Evolutionary conservation across 345 rosid genomes (phyloP).

Genomic region (Carallia brachiata): DNA sequence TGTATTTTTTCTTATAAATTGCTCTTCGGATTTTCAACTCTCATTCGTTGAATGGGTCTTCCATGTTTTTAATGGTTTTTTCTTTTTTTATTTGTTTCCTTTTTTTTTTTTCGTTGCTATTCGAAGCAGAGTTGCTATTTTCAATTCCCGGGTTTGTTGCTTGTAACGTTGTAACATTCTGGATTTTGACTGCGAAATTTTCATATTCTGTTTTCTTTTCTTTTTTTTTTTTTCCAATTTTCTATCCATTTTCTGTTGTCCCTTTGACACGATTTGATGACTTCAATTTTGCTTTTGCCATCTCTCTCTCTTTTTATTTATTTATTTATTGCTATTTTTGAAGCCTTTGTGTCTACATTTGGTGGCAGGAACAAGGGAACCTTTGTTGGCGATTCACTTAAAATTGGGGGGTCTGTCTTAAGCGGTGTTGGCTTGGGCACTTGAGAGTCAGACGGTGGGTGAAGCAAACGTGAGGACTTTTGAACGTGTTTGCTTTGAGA

Average conservation of each 20-base stretch:
- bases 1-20: neutral
- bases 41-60: conserved; percentile 1
- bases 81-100: neutral
- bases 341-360: conserved; percentile 1
- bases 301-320: neutral
- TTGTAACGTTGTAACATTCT: neutral
- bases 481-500: conserved; percentile 56
- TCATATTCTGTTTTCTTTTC: neutral
- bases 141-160: neutral
- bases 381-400: neutral
- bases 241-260: neutral
- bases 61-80: neutral
- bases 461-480: conserved; percentile 36
- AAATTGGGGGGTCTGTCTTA: neutral
- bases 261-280: neutral
- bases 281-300: neutral
- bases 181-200: conserved; percentile 5
- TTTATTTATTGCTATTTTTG: too few species aligned
- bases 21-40: neutral
- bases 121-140: too few species aligned
- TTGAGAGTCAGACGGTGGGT: conserved; percentile 33
- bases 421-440: conserved; percentile 22
- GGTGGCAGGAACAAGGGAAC: conserved; percentile 35
- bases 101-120: too few species aligned
- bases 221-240: neutral